Evolutionary conservation across 768 basidiomycete species (phyloP).

Genomic region (Mycena metata): DNA sequence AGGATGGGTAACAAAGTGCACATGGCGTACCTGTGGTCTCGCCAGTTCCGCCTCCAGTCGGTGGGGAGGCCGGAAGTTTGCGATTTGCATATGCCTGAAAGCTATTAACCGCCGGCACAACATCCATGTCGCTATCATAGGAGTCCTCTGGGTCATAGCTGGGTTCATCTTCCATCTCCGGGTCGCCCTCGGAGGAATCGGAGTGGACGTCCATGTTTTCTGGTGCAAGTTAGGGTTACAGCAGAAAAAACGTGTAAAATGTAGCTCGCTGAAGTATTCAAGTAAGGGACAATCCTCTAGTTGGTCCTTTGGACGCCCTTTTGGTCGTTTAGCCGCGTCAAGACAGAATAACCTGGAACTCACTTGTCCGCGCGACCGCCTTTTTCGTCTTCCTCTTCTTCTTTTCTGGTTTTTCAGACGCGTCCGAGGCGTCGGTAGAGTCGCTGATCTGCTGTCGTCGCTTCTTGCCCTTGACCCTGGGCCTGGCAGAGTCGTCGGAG

Average conservation of each 20-base stretch:
- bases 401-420: conserved; percentile 9
- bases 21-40: conserved; percentile 24
- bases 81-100: conserved; percentile 4
- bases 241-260: not conserved
- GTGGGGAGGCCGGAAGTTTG: not conserved
- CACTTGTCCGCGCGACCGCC: not conserved
- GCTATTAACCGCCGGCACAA: conserved; percentile 23
- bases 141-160: conserved; percentile 41
- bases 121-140: conserved; percentile 41
- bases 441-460: conserved; percentile 31
- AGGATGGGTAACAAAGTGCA: not conserved
- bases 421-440: conserved; percentile 16
- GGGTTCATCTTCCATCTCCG: conserved; percentile 54
- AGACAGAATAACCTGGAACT: not conserved
- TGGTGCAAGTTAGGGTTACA: not conserved
- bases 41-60: not conserved
- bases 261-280: conserved; percentile 62
- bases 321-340: not conserved
- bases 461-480: conserved; percentile 27
- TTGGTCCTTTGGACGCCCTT: not conserved
- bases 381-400: conserved; percentile 19
- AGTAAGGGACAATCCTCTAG: conserved; percentile 56
- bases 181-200: conserved; percentile 57
- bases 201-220: conserved; percentile 56
- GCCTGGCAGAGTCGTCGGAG: too few species aligned